Percentiles rank a stretch among this genome's conserved stretches.
phyloP scores from a whole-genome alignment of 129 eudicot genomes.

The Tagetes erecta region DNA sequence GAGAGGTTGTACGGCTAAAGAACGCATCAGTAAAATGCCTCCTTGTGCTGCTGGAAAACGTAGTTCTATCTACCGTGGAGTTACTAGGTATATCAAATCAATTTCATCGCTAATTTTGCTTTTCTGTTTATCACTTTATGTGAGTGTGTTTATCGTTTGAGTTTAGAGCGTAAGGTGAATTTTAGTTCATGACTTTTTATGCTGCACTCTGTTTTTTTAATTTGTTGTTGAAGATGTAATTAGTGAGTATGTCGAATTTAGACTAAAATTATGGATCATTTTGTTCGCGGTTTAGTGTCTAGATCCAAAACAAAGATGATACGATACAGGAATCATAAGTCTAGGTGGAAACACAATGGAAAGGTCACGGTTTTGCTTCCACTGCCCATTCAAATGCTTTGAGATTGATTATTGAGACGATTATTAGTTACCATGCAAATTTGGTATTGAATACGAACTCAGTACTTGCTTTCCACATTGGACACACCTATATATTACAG shows the following conservation, averaged over 20 bases:
- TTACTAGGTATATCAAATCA: constrained; percentile 61
- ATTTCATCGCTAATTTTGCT: not conserved
- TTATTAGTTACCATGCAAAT: not conserved
- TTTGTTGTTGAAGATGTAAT: not conserved
- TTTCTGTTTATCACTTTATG: not conserved
- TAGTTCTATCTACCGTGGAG: constrained; percentile 97
- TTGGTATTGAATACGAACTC: not conserved
- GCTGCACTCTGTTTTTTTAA: no score
- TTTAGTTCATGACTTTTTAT: not conserved
- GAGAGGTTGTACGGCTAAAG: constrained; percentile 93
- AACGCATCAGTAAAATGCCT: constrained; percentile 97
- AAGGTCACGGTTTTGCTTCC: not conserved
- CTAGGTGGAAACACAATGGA: not conserved
- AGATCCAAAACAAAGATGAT: not conserved
- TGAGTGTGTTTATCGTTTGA: not conserved
- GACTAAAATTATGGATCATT: not conserved
- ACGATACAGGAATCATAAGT: not conserved
- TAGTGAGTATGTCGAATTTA: not conserved
- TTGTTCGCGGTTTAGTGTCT: not conserved
- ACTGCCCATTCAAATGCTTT: not conserved
- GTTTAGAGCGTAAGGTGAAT: not conserved
- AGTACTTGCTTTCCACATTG: not conserved
- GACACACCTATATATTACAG: not conserved
- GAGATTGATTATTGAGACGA: not conserved
- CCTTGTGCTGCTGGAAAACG: constrained; percentile 99